Base-by-base conservation (phyloP, 129 eudicot genomes). In the Pseudognaphalium luteoalbum region DNA sequence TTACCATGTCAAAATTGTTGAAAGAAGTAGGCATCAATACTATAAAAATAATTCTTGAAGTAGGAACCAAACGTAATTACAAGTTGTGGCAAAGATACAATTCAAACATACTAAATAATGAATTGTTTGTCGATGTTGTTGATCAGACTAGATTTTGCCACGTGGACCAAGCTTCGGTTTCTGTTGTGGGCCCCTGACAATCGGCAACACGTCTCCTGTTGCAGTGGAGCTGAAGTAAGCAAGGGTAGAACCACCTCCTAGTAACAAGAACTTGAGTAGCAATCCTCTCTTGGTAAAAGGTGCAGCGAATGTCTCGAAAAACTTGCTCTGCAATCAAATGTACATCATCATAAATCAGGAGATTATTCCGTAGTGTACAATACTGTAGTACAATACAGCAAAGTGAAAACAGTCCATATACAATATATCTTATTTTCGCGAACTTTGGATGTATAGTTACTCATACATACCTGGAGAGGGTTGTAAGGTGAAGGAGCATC, bases 211-310 rank as follows among this genome's bases (percentile, higher is more conserved):
- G 32, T 95, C 99, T 17, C 88, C 90, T 7, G 97, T 83, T 14
- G 96, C 97, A 25, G 89, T 87, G 56, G 97, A 73, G 79, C 99
- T 91, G 41, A 89, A 79, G 80, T 95, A 95, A 61, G 96, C 93
- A 62, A 95, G 92, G 74, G 90, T 83, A 25, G 97, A 88, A 42
- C 96, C 99, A 29, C 99, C 99, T 91, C 96, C 97, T 80, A 95
- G 29, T 37, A 95, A 81, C 90, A 91, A 82, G 91, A 95, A 91
- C 51, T 95, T 95, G 86, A 95, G 94, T 90, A 95, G 82, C 74
- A 95, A 81, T 20, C 99, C 99, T 85, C 99, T 95, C 95, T 95
- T 95, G 80, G 97, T 95, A 88, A 95, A 95, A 22, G 99, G 99
- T 56, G 96, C 99, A 9, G 97, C 99, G 73, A 95, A 91, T 78